Evolutionary conservation across 805 yeast species (phyloP).

Genomic region (Myxozyma neotropica): DNA sequence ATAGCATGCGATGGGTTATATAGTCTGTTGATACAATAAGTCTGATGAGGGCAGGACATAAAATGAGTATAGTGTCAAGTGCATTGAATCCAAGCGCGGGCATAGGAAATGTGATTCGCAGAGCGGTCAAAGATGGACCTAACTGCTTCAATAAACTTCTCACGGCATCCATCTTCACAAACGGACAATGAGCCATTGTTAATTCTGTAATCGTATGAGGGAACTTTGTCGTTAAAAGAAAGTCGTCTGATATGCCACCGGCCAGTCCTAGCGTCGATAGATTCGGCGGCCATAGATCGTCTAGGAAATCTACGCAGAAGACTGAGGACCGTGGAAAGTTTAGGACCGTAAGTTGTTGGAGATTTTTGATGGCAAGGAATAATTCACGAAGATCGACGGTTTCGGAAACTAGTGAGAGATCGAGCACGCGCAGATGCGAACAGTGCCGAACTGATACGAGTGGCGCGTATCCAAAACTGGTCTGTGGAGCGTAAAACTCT

Average conservation of each 20-base stretch:
- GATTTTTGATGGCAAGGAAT: slow-evolving; percentile 68
- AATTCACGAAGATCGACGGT: slow-evolving; percentile 81
- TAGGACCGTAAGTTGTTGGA: slow-evolving; percentile 66
- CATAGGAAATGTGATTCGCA: slow-evolving; percentile 84
- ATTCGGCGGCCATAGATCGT: slow-evolving; percentile 74
- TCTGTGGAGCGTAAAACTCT: slow-evolving; percentile 85
- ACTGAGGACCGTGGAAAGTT: slow-evolving; percentile 90
- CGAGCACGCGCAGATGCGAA: slow-evolving; percentile 61
- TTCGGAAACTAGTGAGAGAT: slow-evolving; percentile 84
- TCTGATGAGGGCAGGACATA: slow-evolving; percentile 71
- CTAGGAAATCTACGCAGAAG: slow-evolving; percentile 54
- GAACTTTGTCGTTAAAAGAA: slow-evolving; percentile 67
- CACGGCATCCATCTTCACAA: slow-evolving; percentile 65
- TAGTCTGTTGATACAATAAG: slow-evolving; percentile 82
- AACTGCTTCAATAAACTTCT: slow-evolving; percentile 61
- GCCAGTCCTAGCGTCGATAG: slow-evolving; percentile 72
- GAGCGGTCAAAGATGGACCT: slow-evolving; percentile 64
- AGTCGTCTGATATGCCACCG: slow-evolving; percentile 87
- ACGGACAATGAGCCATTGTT: slow-evolving; percentile 87
- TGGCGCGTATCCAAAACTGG: slow-evolving; percentile 92
- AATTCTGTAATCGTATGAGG: slow-evolving; percentile 71
- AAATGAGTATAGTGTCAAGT: slow-evolving; percentile 68
- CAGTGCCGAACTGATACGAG: slow-evolving; percentile 79
- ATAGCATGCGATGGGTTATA: slow-evolving; percentile 51
- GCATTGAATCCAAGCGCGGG: slow-evolving; percentile 72